Base-by-base conservation (phyloP, 495 filamentous ascomycete genomes). In the Lasiosphaeria miniovina region DNA sequence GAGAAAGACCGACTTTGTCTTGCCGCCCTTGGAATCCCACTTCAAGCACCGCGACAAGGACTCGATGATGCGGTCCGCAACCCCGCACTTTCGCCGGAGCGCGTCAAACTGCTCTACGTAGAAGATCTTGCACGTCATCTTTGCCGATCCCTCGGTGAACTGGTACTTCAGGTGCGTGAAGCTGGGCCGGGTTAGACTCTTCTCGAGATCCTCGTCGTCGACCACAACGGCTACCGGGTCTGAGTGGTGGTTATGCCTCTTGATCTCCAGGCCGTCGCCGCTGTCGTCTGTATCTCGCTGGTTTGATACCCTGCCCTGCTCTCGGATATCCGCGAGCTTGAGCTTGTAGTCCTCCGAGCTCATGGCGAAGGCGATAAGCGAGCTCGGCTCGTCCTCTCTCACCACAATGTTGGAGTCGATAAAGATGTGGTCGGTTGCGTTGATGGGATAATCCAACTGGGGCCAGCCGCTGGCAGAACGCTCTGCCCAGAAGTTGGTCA, bases 41-140 rank as follows among this genome's bases (percentile, higher is more conserved):
- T 98, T 96, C 24, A 93, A 79, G 74, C 95, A 98, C 14, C 95
- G 86, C 34, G 93, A 97, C 24, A 99, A 74, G 4, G 92, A 96
- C 71, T 99, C 94, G 36, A 96, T 87, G 60, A 98, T 96, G 35
- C 94, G 90, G 68, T 96, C 91, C 9, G 90, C 85, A 15, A 96
- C 90, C 9, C 93, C 94, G 62, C 92, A 96, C 71, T 96, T 95
- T 54, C 89, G 84, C 32, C 95, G 86, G 4, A 99, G 78, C 0
- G 94, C 94, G 71, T 99, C 95, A 61, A 99, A 99, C 66, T 96
- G 93, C 71, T 98, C 93, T 2, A 93, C 94, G 67, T 91, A 98
- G 71, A 98, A 96, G 48, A 99, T 90, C 70, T 98, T 98, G 79
- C 95, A 97, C 36, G 91, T 86, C 86, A 96, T 96, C 67, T 88